These are phyloP conservation scores for Aethionema arabicum DNA, from an alignment of 345 rosid genomes.

Conservation along the genomic window DNA sequence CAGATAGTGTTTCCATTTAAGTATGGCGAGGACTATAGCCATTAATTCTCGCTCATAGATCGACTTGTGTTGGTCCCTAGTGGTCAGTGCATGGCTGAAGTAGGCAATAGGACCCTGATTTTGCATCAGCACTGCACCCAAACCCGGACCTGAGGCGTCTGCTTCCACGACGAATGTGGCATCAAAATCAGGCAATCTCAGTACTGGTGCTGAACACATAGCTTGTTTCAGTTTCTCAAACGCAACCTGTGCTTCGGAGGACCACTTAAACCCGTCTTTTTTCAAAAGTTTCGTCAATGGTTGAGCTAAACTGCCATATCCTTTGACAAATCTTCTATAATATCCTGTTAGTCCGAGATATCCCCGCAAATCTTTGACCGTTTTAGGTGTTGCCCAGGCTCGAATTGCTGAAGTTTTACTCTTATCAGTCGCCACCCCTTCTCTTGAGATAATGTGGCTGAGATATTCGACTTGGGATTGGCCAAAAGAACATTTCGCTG, in stretches of 20 bases:
- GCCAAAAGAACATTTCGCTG: not conserved
- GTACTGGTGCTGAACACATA: not conserved
- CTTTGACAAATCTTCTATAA: not conserved
- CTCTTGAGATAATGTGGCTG: not conserved
- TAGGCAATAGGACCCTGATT: not conserved
- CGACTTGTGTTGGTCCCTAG: not conserved
- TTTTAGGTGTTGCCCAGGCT: not conserved
- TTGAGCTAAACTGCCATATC: not conserved
- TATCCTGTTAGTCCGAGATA: not conserved
- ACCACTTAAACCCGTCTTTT: not conserved
- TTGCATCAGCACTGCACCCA: not conserved
- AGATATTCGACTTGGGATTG: not conserved
- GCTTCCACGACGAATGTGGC: not conserved
- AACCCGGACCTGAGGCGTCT: not conserved
- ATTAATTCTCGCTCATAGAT: not conserved
- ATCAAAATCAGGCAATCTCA: not conserved
- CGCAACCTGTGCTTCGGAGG: not conserved
- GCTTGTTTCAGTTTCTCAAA: not conserved
- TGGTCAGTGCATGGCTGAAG: not conserved
- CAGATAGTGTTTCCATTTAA: conserved; percentile 1
- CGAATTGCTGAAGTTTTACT: not conserved
- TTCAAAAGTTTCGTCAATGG: not conserved
- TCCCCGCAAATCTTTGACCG: not conserved
- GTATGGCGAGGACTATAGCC: not conserved
- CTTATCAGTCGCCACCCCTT: not conserved